Evolutionary conservation across 1,284 basidiomycete species (phyloP).

Genomic region (Coriolopsis trogii): DNA sequence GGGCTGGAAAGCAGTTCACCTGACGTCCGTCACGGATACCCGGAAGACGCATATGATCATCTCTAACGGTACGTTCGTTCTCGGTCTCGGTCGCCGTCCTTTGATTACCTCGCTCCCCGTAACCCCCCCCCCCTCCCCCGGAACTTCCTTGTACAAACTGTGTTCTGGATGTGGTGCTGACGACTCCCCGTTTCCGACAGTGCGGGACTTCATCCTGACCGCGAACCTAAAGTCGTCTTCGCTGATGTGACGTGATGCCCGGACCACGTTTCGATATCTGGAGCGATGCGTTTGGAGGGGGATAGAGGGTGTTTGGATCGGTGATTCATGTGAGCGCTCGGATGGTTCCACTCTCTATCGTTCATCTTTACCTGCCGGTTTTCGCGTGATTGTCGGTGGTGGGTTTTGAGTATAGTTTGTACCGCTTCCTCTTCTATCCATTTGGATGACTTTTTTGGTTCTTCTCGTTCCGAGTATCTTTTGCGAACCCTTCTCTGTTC

Average conservation of each 20-base stretch:
- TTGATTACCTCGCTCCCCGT: neutral
- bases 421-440: no score
- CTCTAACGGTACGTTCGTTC: slow-evolving; percentile 37
- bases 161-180: neutral
- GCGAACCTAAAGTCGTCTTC: slow-evolving; percentile 41
- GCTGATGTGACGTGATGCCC: slow-evolving; percentile 29
- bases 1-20: slow-evolving; percentile 56
- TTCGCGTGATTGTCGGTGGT: no score
- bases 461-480: no score
- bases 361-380: no score
- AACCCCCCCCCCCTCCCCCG: neutral
- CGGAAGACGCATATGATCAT: slow-evolving; percentile 45
- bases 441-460: no score
- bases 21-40: slow-evolving; percentile 77
- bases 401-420: no score
- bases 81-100: neutral
- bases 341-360: no score
- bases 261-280: no score
- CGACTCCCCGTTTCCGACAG: slow-evolving; percentile 25
- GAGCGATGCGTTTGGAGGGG: no score
- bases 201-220: slow-evolving; percentile 47
- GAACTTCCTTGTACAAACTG: neutral
- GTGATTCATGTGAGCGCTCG: neutral
- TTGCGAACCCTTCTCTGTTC: no score
- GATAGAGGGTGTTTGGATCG: no score